Evolutionary conservation across 768 basidiomycete species (phyloP).

Genomic region (Termitomyces sp.): DNA sequence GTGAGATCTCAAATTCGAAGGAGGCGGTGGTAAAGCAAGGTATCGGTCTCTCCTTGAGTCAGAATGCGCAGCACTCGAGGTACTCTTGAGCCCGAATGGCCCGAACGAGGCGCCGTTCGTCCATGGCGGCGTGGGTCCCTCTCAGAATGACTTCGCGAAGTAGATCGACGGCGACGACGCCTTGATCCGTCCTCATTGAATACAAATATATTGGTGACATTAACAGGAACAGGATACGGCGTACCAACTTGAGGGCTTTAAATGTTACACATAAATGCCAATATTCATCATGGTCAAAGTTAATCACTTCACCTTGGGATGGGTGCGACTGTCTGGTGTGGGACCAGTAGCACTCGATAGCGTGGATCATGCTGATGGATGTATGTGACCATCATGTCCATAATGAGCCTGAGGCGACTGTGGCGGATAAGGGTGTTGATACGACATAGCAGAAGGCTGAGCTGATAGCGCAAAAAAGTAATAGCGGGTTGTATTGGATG

Average conservation of each 20-base stretch:
- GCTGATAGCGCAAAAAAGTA: background rate
- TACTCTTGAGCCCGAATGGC: background rate
- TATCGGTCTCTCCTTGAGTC: background rate
- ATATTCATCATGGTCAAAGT: background rate
- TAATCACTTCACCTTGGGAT: background rate
- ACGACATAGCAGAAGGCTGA: background rate
- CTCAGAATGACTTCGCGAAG: background rate
- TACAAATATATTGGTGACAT: background rate
- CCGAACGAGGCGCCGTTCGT: background rate
- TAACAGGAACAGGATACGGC: too few relatives aligned
- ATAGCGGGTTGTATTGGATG: background rate
- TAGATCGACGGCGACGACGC: background rate
- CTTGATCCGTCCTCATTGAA: background rate
- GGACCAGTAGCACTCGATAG: too few relatives aligned
- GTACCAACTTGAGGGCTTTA: too few relatives aligned
- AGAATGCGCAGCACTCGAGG: background rate
- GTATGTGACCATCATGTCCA: background rate
- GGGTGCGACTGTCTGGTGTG: background rate
- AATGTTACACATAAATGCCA: background rate
- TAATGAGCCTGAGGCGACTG: background rate
- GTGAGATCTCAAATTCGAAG: background rate
- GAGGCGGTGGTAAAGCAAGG: background rate
- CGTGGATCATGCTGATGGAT: background rate
- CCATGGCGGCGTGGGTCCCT: background rate
- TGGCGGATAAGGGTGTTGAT: background rate